A percentile compares a stretch with the other conserved stretches of the same genome.
Evolutionary conservation across 2,329 filamentous ascomycete species (phyloP).

Genomic region (Orbilia brochopaga): DNA sequence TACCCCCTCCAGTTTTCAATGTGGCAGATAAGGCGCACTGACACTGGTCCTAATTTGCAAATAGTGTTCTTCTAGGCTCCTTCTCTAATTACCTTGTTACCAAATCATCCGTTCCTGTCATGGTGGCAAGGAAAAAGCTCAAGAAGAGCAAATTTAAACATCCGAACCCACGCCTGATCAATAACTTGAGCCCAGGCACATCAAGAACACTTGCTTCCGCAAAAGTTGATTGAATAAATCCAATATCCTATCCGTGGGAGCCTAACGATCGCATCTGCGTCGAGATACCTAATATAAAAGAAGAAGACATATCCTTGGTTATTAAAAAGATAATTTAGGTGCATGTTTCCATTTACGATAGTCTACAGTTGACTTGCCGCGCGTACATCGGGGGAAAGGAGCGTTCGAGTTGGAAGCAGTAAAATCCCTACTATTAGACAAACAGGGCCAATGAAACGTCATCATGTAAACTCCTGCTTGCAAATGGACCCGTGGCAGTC

Average conservation of each 20-base stretch:
- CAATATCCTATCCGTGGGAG: background rate
- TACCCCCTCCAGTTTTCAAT: background rate
- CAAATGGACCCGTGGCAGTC: too few relatives aligned
- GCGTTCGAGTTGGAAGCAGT: too few relatives aligned
- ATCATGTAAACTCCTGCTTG: too few relatives aligned
- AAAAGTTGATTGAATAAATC: constrained; percentile 35
- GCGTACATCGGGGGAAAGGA: too few relatives aligned
- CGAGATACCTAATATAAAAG: too few relatives aligned
- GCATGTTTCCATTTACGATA: too few relatives aligned
- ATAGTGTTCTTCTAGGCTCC: constrained; percentile 86
- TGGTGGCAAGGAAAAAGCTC: constrained; percentile 92
- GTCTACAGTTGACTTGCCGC: too few relatives aligned
- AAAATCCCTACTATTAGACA: too few relatives aligned
- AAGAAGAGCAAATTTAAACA: constrained; percentile 84
- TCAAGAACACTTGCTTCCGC: constrained; percentile 43
- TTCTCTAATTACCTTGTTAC: constrained; percentile 98
- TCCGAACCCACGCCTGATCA: constrained; percentile 74
- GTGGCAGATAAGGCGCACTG: background rate
- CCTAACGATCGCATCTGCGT: too few relatives aligned
- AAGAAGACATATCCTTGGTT: too few relatives aligned
- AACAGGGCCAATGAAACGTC: too few relatives aligned
- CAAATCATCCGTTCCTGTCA: constrained; percentile 94
- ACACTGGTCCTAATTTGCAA: constrained; percentile 2
- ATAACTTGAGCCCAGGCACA: constrained; percentile 67
- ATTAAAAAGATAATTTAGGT: too few relatives aligned